Evolutionary conservation across 2,329 filamentous ascomycete species (phyloP), one percentile per base, ranked within the genome.

Genomic region (Teratosphaeria nubilosa): DNA sequence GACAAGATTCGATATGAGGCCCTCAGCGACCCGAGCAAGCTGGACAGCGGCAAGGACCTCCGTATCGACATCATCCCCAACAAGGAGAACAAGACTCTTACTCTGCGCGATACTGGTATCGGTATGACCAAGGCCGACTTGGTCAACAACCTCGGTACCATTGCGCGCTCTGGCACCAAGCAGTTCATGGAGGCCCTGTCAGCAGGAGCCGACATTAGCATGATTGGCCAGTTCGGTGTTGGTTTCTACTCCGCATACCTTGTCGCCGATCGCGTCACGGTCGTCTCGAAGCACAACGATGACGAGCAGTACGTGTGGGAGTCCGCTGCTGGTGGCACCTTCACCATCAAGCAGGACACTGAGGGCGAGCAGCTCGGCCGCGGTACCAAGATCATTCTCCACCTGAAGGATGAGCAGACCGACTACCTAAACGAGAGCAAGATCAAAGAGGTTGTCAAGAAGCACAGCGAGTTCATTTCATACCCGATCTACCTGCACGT

Each of bases 201-300:
- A 69, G 94, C 94, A 67, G 94, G 94, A 82, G 94, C 94, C 75
- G 94, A 99, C 79, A 94, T 99, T 69, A 97, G 94, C 80, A 97
- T 99, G 94, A 99, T 99, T 77, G 94, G 94, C 74, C 94, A 99
- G 82, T 99, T 99, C 78, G 94, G 94, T 95, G 94, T 99, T 72
- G 94, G 94, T 88, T 99, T 99, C 90, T 99, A 99, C 87, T 97
- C 94, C 63, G 94, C 94, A 74, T 99, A 99, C 85, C 91, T 99
- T 61, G 94, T 99, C 69, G 94, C 94, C 76, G 94, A 99, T 84
- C 86, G 86, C 71, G 94, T 99, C 70, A 91, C 86, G 68, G 91
- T 99, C 75, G 74, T 96, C 77, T 97, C 94, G 72, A 99, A 97
- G 86, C 83, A 96, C 89, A 99, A 99, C 76, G 94, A 99, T 79